Percentiles rank a stretch among this genome's conserved stretches.
Conservation (phyloP, 192 early-diverging fungal genomes). For the Coemansia sp. region DNA sequence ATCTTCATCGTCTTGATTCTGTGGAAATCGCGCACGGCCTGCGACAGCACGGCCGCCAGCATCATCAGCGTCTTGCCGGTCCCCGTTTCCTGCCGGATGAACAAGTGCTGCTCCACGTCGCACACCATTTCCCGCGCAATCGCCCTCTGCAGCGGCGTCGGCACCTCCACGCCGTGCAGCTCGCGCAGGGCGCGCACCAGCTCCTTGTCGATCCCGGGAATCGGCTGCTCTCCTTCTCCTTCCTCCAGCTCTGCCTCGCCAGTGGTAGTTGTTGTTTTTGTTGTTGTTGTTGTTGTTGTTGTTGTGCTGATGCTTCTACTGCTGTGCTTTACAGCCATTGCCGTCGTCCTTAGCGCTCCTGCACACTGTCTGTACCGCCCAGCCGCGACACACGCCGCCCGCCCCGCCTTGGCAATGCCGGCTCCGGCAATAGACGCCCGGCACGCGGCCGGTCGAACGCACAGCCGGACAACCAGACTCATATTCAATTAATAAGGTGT, state of each 20-base stretch:
- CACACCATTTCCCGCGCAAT: constrained; percentile 1
- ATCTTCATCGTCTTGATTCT: background rate
- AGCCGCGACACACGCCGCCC: no score
- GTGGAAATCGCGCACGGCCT: constrained; percentile 16
- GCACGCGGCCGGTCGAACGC: no score
- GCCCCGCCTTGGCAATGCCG: no score
- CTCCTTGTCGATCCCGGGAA: constrained; percentile 7
- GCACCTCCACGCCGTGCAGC: background rate
- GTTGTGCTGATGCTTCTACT: background rate
- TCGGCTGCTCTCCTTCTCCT: no score
- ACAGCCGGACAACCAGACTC: no score
- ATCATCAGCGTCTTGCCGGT: constrained; percentile 38
- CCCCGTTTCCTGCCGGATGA: constrained; percentile 32
- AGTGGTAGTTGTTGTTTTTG: no score
- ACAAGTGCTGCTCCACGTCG: background rate
- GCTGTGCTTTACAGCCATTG: no score
- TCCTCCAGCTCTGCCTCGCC: background rate
- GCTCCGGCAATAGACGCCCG: no score
- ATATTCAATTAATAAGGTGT: no score
- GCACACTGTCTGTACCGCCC: no score
- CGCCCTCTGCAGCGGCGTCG: constrained; percentile 13
- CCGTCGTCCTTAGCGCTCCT: no score
- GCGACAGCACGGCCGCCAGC: constrained; percentile 10
- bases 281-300: background rate
- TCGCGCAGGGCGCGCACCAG: constrained; percentile 4